phyloP scores from a whole-genome alignment of 805 yeast genomes.

The Trichomonascus vanleenenianus region DNA sequence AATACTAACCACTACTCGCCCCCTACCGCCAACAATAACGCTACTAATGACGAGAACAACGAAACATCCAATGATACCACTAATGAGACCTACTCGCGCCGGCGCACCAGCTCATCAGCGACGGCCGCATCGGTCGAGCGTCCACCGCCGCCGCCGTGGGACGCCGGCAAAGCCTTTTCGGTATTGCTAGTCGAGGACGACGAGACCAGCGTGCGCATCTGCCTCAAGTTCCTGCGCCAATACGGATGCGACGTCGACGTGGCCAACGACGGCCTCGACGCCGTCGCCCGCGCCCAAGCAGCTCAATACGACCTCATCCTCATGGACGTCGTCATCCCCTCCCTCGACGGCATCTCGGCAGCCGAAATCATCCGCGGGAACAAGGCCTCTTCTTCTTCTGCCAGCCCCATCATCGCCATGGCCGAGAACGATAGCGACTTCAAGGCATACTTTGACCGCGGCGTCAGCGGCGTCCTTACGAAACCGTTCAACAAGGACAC shows the following conservation, averaged over 20 bases:
- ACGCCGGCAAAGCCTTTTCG: slow-evolving; percentile 1
- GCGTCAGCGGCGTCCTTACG: slow-evolving; percentile 87
- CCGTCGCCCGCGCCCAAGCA: slow-evolving; percentile 76
- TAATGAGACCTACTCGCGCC: too few relatives aligned
- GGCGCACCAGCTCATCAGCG: background rate
- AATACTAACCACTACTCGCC: background rate
- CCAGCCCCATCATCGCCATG: slow-evolving; percentile 55
- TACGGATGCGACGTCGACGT: slow-evolving; percentile 91
- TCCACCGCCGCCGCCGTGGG: slow-evolving; percentile 4
- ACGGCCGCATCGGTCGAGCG: background rate
- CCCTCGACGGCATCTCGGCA: slow-evolving; percentile 66
- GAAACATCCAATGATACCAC: background rate
- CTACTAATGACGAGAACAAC: background rate
- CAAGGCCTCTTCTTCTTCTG: slow-evolving; percentile 54
- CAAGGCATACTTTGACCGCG: slow-evolving; percentile 61
- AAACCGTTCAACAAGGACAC: slow-evolving; percentile 91
- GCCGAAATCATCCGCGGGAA: slow-evolving; percentile 81
- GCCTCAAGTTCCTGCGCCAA: slow-evolving; percentile 72
- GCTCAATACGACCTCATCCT: slow-evolving; percentile 43
- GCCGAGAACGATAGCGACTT: slow-evolving; percentile 6
- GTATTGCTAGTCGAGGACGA: slow-evolving; percentile 50
- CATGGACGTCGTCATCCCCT: slow-evolving; percentile 51
- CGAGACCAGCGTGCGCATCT: slow-evolving; percentile 62
- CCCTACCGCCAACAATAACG: background rate
- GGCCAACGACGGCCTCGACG: slow-evolving; percentile 86